Evolutionary conservation across 805 yeast genomes (phyloP).

Genomic region (Wickerhamiella kurtzmanii): DNA sequence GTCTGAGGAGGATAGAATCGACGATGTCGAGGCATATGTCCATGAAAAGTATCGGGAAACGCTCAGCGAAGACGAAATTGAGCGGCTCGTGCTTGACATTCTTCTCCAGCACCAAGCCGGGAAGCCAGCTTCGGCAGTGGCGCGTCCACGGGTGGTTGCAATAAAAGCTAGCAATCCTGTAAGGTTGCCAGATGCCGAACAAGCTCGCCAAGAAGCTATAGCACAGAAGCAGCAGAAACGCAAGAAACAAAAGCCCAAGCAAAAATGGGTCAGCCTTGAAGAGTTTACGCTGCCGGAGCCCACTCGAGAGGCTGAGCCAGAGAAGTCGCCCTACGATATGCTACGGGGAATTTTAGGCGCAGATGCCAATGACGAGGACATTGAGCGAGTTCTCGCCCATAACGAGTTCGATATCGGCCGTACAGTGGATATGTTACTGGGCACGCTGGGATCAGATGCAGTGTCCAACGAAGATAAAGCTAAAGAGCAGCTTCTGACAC

Average conservation of each 20-base stretch:
- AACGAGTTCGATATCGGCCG: conserved; percentile 27
- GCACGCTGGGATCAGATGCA: conserved; percentile 1
- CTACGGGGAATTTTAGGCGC: conserved; percentile 26
- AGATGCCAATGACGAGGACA: conserved; percentile 24
- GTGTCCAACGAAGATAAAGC: conserved; percentile 2
- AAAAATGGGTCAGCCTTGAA: conserved; percentile 8
- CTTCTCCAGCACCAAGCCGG: conserved; percentile 31
- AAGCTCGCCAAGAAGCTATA: conserved; percentile 1
- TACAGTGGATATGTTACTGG: conserved; percentile 19
- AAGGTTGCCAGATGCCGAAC: conserved; percentile 8
- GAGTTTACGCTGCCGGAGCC: neutral
- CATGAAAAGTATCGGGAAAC: conserved; percentile 11
- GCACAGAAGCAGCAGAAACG: conserved; percentile 1
- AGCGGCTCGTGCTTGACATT: conserved; percentile 29
- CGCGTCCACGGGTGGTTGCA: conserved; percentile 16
- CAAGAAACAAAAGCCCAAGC: conserved; percentile 1
- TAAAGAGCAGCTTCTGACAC: conserved; percentile 10
- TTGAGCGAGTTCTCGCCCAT: conserved; percentile 28
- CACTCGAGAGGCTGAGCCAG: neutral
- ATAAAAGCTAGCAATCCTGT: conserved; percentile 7
- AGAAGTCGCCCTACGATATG: conserved; percentile 27
- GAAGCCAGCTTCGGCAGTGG: conserved; percentile 5
- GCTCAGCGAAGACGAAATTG: conserved; percentile 20
- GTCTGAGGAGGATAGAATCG: conserved; percentile 31
- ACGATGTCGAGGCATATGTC: conserved; percentile 28